Evolutionary conservation across 1,284 basidiomycete species (phyloP).

Genomic region (Leccinum solheimii): DNA sequence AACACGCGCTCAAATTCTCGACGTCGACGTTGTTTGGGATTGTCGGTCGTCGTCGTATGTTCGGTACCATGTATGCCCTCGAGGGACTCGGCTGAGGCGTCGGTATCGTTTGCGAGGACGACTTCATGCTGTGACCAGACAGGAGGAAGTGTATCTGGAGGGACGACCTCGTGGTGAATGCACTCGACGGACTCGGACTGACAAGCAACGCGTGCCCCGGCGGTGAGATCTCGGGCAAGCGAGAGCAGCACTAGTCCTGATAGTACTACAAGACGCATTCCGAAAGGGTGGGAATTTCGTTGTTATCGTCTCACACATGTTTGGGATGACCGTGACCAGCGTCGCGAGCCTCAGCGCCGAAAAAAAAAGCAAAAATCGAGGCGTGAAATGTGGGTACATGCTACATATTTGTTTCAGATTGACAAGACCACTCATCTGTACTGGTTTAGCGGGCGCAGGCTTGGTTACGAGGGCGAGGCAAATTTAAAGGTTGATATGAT

Average conservation of each 20-base stretch:
- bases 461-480: too few relatives aligned
- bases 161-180: background rate
- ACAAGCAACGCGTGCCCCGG: background rate
- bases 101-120: background rate
- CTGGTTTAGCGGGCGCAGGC: too few relatives aligned
- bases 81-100: background rate
- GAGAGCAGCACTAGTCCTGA: background rate
- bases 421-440: too few relatives aligned
- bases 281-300: background rate
- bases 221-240: background rate
- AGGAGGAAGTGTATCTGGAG: background rate
- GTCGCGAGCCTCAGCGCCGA: too few relatives aligned
- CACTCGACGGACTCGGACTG: background rate
- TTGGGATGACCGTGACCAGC: too few relatives aligned
- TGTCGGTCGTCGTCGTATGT: constrained; percentile 9
- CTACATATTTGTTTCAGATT: background rate
- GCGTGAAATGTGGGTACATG: too few relatives aligned
- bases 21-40: constrained; percentile 29
- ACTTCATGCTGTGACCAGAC: background rate
- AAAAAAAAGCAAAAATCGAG: too few relatives aligned
- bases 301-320: background rate
- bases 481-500: too few relatives aligned
- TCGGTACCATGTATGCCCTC: background rate
- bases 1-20: constrained; percentile 34
- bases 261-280: background rate